Evolutionary conservation across 139 green algal species (phyloP).

Genomic region (Chlorella sp.): DNA sequence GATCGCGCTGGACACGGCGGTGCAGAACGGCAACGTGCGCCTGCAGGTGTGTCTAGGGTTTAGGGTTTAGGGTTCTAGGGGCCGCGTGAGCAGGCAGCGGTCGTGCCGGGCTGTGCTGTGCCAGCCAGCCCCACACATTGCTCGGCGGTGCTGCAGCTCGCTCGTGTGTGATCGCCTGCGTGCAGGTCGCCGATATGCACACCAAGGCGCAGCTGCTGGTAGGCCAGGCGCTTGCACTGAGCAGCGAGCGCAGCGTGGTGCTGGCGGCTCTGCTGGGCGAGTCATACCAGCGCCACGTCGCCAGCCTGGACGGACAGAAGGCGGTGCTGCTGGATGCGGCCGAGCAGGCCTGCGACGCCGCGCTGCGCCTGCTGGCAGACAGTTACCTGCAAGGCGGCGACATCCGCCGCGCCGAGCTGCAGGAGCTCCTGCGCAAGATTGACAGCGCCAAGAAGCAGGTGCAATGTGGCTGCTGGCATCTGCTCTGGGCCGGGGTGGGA

Average conservation of each 20-base stretch:
- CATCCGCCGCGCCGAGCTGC: not conserved
- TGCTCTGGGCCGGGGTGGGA: no score
- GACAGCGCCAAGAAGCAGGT: not conserved
- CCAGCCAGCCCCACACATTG: not conserved
- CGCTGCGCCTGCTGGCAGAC: not conserved
- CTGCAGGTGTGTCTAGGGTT: no score
- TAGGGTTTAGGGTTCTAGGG: no score
- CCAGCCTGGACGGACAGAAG: not conserved
- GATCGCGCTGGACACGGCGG: not conserved
- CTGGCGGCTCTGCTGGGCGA: not conserved
- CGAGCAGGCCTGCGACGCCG: not conserved
- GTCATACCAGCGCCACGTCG: not conserved
- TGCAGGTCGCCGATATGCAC: not conserved
- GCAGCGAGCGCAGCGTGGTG: not conserved
- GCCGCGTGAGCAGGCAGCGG: not conserved
- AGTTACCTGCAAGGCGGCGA: not conserved
- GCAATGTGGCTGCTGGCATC: no score
- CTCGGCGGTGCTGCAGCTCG: not conserved
- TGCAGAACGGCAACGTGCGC: not conserved
- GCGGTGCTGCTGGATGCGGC: not conserved
- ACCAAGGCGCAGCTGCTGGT: not conserved
- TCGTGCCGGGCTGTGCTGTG: not conserved
- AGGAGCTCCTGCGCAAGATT: not conserved
- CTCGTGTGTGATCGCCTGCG: not conserved
- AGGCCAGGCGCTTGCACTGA: not conserved